Evolutionary conservation across 495 filamentous ascomycete genomes (phyloP).

Genomic region (Talaromyces ruber): DNA sequence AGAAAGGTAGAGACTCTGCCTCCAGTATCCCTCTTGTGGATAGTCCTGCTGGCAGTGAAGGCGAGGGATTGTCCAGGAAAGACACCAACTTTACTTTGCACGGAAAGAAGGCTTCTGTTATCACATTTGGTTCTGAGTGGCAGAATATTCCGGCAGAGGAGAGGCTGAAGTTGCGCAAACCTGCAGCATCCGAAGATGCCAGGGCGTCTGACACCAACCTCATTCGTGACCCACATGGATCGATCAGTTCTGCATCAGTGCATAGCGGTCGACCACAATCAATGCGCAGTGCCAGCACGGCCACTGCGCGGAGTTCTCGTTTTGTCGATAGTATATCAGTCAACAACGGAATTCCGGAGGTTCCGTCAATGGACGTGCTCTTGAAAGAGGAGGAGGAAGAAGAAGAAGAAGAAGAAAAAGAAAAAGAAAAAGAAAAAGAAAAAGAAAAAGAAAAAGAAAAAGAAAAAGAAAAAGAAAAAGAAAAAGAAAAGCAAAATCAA

Average conservation of each 20-base stretch:
- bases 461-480: background rate
- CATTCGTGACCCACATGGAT: conserved; percentile 22
- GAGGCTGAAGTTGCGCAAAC: conserved; percentile 50
- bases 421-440: too few species aligned
- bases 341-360: conserved; percentile 3
- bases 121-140: conserved; percentile 89
- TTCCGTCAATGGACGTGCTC: background rate
- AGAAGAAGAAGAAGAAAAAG: too few species aligned
- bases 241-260: conserved; percentile 19
- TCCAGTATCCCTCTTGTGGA: conserved; percentile 55
- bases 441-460: too few species aligned
- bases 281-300: conserved; percentile 28
- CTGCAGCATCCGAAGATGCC: conserved; percentile 37
- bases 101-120: conserved; percentile 93
- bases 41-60: conserved; percentile 25
- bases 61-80: conserved; percentile 65
- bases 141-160: conserved; percentile 75
- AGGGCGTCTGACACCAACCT: conserved; percentile 29
- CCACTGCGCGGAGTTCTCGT: conserved; percentile 23
- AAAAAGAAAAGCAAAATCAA: background rate
- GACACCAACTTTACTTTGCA: conserved; percentile 90
- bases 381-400: background rate
- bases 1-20: conserved; percentile 67
- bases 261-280: conserved; percentile 24
- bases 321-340: conserved; percentile 14